Percentiles rank a stretch among this genome's conserved stretches.
phyloP scores from a whole-genome alignment of 192 early-diverging fungal species.

The Coemansia sp. region DNA sequence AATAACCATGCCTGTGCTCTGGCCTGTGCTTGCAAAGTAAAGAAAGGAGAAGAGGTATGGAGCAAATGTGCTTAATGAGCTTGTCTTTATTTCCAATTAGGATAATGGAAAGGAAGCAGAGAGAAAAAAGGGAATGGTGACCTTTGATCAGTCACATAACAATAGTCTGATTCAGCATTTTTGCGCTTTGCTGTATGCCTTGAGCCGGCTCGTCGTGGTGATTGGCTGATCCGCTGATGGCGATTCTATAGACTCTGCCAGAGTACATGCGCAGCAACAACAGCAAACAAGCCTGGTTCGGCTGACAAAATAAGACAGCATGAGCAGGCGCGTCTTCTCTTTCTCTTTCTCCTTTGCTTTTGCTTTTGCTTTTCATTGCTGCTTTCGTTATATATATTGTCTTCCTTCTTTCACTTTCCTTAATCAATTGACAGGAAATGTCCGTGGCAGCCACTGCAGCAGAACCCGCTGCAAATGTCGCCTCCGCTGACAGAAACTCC shows the following conservation, averaged over 20 bases:
- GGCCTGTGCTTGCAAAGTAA: not conserved
- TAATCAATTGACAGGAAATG: not conserved
- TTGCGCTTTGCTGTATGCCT: no score
- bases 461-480: not conserved
- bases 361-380: constrained; percentile 1
- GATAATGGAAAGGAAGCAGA: not conserved
- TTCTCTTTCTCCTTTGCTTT: constrained; percentile 1
- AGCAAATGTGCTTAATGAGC: not conserved
- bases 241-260: not conserved
- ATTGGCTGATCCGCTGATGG: no score
- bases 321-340: not conserved
- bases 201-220: not conserved
- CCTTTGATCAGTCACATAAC: not conserved
- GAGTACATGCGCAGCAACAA: not conserved
- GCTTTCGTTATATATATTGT: not conserved
- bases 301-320: no score
- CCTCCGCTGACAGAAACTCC: not conserved
- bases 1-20: constrained; percentile 13
- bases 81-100: not conserved
- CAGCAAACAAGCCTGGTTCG: not conserved
- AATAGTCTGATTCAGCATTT: no score
- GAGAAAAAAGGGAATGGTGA: not conserved
- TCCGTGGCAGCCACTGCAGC: no score
- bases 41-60: not conserved
- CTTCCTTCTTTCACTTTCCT: not conserved